Base-by-base conservation (phyloP, 129 eudicot species). In the Arctium lappa region DNA sequence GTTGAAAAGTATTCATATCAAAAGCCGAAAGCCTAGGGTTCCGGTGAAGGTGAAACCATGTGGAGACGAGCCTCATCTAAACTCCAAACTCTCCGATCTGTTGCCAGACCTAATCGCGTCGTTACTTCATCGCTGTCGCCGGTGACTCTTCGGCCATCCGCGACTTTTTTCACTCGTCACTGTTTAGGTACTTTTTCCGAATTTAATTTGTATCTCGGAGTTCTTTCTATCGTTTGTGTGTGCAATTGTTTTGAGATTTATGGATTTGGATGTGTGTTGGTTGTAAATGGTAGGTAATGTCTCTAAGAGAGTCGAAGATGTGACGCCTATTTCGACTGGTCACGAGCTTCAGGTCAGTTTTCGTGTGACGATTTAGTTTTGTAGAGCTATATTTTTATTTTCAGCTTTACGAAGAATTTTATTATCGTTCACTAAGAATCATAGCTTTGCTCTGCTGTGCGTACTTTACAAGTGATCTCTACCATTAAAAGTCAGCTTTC, bases 321-420 rank as follows among this genome's bases (percentile, higher is more conserved):
- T 89, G 81, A 89, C 87, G 90, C 95, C 95, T 10, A 91, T 91
- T 36, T 91, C 93, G 1, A 89, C 95, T 13, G 95, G 95, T 27
- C 95, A 91, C 46, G 95, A 89, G 85, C 90, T 91, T 80, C 72
- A 86, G 92, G 93, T 87, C 50, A 39, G 75, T 82, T 73, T 70
- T 46, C 12, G 6, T 22, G 63, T 70, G 22, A 18, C 18, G 11
- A 15, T 29, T 33, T 30, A 4, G 38, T 75, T 56, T 13, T 18
- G 22, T 37, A 0, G 37, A 32, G 62, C 8, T 86, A 0, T 38
- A 10, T 74, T 1, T 66, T 46, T 9, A 3, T 37, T 37, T 74
- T 75, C 1, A 42, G 36, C 87, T 30, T 70, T 5, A 16, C 0
- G 9, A 5, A 60, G 68, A 60, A 60, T 60, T 60, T 60, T n/a